phyloP scores from a whole-genome alignment of 2,329 filamentous ascomycete genomes.

The Cladophialophora psammophila region DNA sequence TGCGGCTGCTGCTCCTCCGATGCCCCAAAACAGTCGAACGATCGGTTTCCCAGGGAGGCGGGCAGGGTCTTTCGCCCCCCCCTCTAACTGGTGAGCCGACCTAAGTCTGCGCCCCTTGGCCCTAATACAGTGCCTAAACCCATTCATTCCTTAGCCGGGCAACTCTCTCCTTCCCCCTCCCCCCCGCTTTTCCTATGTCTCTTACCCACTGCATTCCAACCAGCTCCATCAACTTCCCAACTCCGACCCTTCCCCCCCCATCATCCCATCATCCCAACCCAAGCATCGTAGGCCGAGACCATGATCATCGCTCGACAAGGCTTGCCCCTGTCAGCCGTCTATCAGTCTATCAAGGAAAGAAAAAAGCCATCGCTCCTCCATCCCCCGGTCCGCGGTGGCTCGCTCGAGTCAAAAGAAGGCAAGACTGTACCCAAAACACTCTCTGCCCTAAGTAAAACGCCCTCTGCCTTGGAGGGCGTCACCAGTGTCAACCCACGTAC shows the following conservation, averaged over 20 bases:
- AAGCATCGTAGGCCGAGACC: slow-evolving; percentile 20
- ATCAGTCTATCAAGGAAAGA: slow-evolving; percentile 11
- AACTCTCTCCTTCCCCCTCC: background rate
- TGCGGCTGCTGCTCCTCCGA: slow-evolving; percentile 3
- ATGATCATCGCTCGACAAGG: slow-evolving; percentile 17
- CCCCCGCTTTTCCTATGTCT: slow-evolving; percentile 5
- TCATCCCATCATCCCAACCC: background rate
- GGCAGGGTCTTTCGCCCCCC: background rate
- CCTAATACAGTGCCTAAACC: background rate
- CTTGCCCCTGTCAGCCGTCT: slow-evolving; percentile 13
- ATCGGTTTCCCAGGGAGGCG: slow-evolving; percentile 7
- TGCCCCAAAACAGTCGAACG: slow-evolving; percentile 12
- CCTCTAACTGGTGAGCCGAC: background rate
- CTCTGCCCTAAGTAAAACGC: slow-evolving; percentile 15
- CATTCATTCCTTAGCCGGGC: slow-evolving; percentile 3
- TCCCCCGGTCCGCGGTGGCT: background rate
- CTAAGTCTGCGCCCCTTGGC: background rate
- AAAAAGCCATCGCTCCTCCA: background rate
- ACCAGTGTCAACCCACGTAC: slow-evolving; percentile 6
- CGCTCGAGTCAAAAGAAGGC: background rate
- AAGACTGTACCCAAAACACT: slow-evolving; percentile 5
- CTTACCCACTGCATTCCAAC: background rate
- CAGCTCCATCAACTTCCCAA: slow-evolving; percentile 15
- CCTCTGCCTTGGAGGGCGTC: slow-evolving; percentile 16
- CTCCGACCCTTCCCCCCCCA: slow-evolving; percentile 7